Evolutionary conservation across 2,329 filamentous ascomycete species (phyloP).

Genomic region (Coleophoma eucalyptorum): DNA sequence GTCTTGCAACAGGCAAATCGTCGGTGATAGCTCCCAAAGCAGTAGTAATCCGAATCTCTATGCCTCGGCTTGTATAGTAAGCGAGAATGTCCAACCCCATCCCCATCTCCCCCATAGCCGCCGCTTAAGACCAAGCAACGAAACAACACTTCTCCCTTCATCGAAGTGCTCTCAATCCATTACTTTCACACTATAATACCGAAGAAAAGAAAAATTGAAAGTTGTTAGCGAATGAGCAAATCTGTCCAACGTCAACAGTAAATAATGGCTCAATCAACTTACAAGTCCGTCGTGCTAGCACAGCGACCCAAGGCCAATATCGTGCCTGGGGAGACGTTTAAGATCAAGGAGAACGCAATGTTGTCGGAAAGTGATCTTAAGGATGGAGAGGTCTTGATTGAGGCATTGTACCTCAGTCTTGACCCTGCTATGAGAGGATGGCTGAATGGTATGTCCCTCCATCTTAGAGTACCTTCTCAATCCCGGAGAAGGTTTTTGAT

Average conservation of each 20-base stretch:
- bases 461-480: conserved; percentile 11
- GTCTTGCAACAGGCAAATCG: no score
- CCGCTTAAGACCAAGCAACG: no score
- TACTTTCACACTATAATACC: no score
- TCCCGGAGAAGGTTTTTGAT: no score
- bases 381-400: conserved; percentile 58
- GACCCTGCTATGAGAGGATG: conserved; percentile 71
- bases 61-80: no score
- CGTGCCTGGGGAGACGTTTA: conserved; percentile 60
- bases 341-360: conserved; percentile 41
- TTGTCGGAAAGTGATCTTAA: conserved; percentile 42
- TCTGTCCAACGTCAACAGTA: not conserved
- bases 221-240: not conserved
- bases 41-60: no score
- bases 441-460: conserved; percentile 43
- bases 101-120: no score
- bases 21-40: no score
- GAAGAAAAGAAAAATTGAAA: no score
- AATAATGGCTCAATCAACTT: conserved; percentile 5
- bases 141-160: no score
- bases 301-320: conserved; percentile 57
- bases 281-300: conserved; percentile 46
- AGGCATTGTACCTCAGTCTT: conserved; percentile 59
- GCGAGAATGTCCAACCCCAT: no score
- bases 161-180: no score